Conservation (phyloP, 495 filamentous ascomycete species). For the Hypoxylon perforatum region DNA sequence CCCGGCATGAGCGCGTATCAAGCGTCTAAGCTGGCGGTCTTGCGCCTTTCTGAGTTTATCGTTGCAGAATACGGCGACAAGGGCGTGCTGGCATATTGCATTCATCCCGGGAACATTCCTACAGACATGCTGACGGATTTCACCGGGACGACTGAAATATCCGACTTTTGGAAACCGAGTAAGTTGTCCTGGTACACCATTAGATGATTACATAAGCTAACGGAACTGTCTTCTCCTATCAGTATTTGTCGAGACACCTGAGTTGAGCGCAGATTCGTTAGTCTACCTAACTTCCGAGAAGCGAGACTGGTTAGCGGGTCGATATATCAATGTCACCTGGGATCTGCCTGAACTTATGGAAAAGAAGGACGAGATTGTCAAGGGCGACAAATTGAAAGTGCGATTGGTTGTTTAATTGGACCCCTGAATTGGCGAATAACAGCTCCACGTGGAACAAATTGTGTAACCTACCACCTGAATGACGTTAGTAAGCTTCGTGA, state of each 20-base stretch:
- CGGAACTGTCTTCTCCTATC: slow-evolving; percentile 1
- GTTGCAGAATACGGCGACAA: slow-evolving; percentile 56
- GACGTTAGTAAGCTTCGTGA: no score
- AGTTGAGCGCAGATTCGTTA: slow-evolving; percentile 60
- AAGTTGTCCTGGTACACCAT: slow-evolving; percentile 7
- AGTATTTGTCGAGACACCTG: slow-evolving; percentile 56
- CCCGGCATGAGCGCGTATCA: slow-evolving; percentile 55
- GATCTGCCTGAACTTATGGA: slow-evolving; percentile 59
- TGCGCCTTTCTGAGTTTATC: slow-evolving; percentile 61
- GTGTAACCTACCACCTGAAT: no score
- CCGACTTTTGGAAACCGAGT: slow-evolving; percentile 33
- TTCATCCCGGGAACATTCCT: slow-evolving; percentile 63
- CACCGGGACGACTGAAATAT: slow-evolving; percentile 18
- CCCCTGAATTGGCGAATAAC: no score
- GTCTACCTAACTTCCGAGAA: slow-evolving; percentile 60
- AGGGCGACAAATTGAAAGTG: slow-evolving; percentile 59
- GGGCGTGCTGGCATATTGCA: slow-evolving; percentile 56
- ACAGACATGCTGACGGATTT: slow-evolving; percentile 56
- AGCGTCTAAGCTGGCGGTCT: slow-evolving; percentile 60
- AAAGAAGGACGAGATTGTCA: slow-evolving; percentile 58
- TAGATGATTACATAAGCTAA: slow-evolving; percentile 4
- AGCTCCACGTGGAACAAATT: no score
- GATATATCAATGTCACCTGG: slow-evolving; percentile 61
- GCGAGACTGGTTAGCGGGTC: slow-evolving; percentile 62
- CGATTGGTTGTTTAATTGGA: slow-evolving; percentile 47